Evolutionary conservation across 768 basidiomycete species (phyloP), one percentile per base, ranked within the genome.

Genomic region (Postia placenta): DNA sequence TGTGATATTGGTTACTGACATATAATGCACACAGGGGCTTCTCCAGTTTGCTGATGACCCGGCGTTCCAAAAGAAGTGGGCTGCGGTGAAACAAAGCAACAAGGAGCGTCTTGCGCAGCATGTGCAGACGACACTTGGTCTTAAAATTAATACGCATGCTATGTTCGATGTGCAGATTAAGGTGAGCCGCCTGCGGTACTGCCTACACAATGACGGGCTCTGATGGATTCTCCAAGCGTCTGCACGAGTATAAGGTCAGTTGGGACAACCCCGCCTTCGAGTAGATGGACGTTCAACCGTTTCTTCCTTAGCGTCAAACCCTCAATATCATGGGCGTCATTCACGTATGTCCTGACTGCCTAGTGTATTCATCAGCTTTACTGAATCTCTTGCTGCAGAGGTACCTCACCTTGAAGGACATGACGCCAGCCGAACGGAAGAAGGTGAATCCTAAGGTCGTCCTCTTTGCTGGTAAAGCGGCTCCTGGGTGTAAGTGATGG

Each of bases 381-480:
- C 35, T 52, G 49, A 46, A 23, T 17, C 11, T 19, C 25, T 15
- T 37, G n/a, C 37, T 55, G 39, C 63, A 92, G 84, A 79, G 91
- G 42, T 96, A 95, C 69, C 70, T 93, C 43, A 69, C 67, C 9
- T 66, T 96, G 67, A 97, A 97, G 72, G 74, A 66, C 26, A 81
- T 95, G 82, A 73, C 75, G 2, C 78, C 87, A 0, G 83, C 68
- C 24, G 83, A 96, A 64, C 79, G 87, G 60, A 86, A 87, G 73
- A 88, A 87, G 64, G 78, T 86, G 55, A 82, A 79, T 56, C 87
- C 82, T n/a, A 79, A 83, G 45, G 92, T 92, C 17, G 86, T 92
- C n/a, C 88, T 99, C 74, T 98, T 99, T 55, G 95, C 92, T 26
- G 95, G 96, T 54, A 97, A 97, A 66, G 93, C 95, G 46, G 95